Evolutionary conservation across 148 eudicot species (phyloP), one percentile per base, ranked within the genome.

Genomic region (Silene conica): DNA sequence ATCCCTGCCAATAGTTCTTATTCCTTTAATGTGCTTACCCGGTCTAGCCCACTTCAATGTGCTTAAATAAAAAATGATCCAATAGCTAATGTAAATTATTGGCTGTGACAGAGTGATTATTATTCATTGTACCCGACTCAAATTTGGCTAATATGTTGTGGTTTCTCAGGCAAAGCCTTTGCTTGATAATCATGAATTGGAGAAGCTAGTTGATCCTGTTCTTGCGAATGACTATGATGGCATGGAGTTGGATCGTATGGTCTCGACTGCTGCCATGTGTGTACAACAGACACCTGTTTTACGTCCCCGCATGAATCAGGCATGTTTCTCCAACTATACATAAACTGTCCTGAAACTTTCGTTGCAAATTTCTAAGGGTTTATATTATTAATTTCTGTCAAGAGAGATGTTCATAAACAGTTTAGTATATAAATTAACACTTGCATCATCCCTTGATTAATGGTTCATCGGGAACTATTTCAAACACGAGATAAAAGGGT

Each of bases 221-320:
- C 86, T 93, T 14, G 83, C 80, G 65, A 81, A 77, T 73, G 59
- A 74, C 28, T 93, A 89, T 74, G 74, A 87, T 59, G 60, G 66
- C 14, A 81, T 82, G 58, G 89, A 93, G 87, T 81, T 93, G 86
- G 87, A 86, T 63, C 82, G 88, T 7, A 86, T 86, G 79, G 83
- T 85, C 70, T 78, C 85, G 76, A 84, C 89, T 57, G 96, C 96
- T 38, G 74, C 88, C 23, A 77, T 90, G 80, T 93, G 98, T 78
- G 83, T 87, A 7, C 90, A 90, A 48, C 86, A 74, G 15, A 71
- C 82, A 84, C 88, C 96, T 45, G 72, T 87, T 72, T 81, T 86
- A 4, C 85, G 98, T 22, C 96, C 98, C 76, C 81, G 78, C 76
- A 93, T 93, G 98, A 87, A 85, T 63, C 90, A 93, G 93, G 98